A percentile compares a stretch with the other conserved stretches of the same genome.
Conservation (phyloP, 352 stramenopile species). For the Globisporangium ultimum region DNA sequence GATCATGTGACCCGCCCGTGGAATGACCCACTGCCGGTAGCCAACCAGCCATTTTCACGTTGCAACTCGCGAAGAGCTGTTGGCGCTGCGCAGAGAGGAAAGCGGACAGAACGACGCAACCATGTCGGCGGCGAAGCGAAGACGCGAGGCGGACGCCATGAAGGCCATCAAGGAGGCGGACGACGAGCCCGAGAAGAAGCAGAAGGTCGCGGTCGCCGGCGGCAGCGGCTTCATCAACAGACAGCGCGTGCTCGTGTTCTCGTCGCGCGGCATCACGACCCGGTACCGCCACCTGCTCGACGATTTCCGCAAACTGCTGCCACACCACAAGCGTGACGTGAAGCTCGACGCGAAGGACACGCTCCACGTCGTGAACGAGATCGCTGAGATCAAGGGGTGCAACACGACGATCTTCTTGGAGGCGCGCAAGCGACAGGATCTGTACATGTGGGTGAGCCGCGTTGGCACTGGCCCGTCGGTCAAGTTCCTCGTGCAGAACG, state of each 20-base stretch:
- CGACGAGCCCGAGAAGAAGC: slow-evolving; percentile 40
- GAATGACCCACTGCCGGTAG: neutral
- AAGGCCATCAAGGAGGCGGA: slow-evolving; percentile 17
- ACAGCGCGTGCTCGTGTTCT: slow-evolving; percentile 92
- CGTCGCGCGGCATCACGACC: slow-evolving; percentile 90
- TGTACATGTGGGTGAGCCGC: slow-evolving; percentile 98
- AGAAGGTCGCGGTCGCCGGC: slow-evolving; percentile 27
- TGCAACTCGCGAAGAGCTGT: slow-evolving; percentile 19
- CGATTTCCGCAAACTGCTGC: slow-evolving; percentile 96
- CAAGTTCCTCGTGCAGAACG: slow-evolving; percentile 98
- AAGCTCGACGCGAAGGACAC: slow-evolving; percentile 97
- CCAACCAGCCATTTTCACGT: slow-evolving; percentile 12
- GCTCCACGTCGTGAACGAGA: slow-evolving; percentile 96
- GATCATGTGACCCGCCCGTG: neutral
- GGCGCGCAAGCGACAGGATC: slow-evolving; percentile 96
- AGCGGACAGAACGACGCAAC: slow-evolving; percentile 23
- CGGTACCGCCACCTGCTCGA: slow-evolving; percentile 98
- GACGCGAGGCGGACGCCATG: slow-evolving; percentile 19
- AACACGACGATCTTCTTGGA: slow-evolving; percentile 97
- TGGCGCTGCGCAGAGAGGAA: slow-evolving; percentile 25
- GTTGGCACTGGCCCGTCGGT: slow-evolving; percentile 94
- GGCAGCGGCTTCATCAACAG: slow-evolving; percentile 86
- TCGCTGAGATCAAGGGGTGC: slow-evolving; percentile 98
- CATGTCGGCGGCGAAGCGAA: slow-evolving; percentile 22
- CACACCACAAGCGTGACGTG: slow-evolving; percentile 99